Evolutionary conservation across 306 rosid genomes (phyloP), one percentile per base, ranked within the genome.

Genomic region (Lotus japonicus): DNA sequence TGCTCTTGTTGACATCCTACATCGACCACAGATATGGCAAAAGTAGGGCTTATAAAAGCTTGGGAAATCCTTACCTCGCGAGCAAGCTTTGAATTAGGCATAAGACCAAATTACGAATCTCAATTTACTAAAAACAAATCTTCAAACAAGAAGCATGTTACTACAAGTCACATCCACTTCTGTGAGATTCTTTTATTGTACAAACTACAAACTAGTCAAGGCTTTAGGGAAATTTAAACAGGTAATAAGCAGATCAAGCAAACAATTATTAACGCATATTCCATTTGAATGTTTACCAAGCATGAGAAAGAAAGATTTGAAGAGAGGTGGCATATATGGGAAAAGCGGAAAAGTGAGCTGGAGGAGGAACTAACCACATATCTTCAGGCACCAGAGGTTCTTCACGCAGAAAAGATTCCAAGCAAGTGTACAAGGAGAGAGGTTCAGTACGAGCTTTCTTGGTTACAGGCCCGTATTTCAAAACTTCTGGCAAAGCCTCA

Each of bases 381-480:
- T 94, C 99, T 84, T 94, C 97, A 76, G 97, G 98, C 68, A 94
- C 98, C 71, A 94, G 66, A 63, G 98, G 98, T 74, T 94, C 98
- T 85, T 94, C 98, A 16, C 97, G 95, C 76, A 94, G 85, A 82
- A 94, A 94, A 73, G 98, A 95, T 84, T 90, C 96, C 56, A 94
- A 80, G 81, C 98, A 94, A 63, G 96, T 85, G 84, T 94, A 94
- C 85, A 94, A 67, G 11, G 98, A 94, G 72, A 85, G 98, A 26
- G 97, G 97, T 77, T 94, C 98, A 44, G 80, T 83, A 43, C 98
- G 95, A 68, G 96, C 86, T 82, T 94, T 94, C 88, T 94, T 94
- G 63, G 92, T 76, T 45, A 82, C 88, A 64, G 96, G 95, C 53
- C 97, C 99, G 72, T 73, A 85, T 77, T 87, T 94, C 33, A 88